A percentile compares a stretch with the other conserved stretches of the same genome.
phyloP scores from a whole-genome alignment of 139 green algal species.

The Chlorella sp. region DNA sequence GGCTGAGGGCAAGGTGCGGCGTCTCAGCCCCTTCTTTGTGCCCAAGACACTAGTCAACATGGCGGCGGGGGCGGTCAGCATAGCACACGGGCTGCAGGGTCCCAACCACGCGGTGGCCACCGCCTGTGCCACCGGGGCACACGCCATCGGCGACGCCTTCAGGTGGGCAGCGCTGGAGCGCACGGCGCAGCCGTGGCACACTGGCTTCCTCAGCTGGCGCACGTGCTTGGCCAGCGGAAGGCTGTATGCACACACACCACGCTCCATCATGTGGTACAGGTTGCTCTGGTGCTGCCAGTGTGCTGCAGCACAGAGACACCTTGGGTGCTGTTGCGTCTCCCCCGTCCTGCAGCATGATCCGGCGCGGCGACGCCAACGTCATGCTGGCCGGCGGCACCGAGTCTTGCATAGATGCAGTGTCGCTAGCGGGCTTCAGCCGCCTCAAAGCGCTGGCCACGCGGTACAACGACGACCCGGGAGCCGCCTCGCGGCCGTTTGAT shows the following conservation, averaged over 20 bases:
- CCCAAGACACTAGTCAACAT: conserved; percentile 93
- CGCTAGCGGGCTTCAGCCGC: conserved; percentile 84
- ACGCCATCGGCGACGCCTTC: conserved; percentile 84
- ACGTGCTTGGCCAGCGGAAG: too few relatives aligned
- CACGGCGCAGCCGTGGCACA: not conserved
- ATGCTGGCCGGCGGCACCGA: conserved; percentile 93
- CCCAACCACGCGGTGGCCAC: conserved; percentile 84
- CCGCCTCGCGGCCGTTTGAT: conserved; percentile 79
- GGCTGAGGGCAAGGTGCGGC: conserved; percentile 56
- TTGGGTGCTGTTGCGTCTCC: not conserved
- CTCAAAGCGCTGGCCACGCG: conserved; percentile 78
- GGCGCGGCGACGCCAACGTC: conserved; percentile 85
- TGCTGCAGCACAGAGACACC: too few relatives aligned
- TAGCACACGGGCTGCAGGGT: conserved; percentile 76
- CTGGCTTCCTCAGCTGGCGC: too few relatives aligned
- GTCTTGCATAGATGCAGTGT: conserved; percentile 89
- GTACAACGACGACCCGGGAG: conserved; percentile 52
- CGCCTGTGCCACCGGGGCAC: conserved; percentile 80
- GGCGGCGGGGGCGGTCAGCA: conserved; percentile 90
- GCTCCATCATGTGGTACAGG: too few relatives aligned
- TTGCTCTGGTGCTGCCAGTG: too few relatives aligned
- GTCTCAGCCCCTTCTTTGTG: conserved; percentile 94
- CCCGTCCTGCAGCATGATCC: conserved; percentile 64
- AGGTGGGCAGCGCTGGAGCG: not conserved
- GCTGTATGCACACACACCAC: too few relatives aligned